Evolutionary conservation across 345 rosid genomes (phyloP).

Genomic region (Salix viminalis): DNA sequence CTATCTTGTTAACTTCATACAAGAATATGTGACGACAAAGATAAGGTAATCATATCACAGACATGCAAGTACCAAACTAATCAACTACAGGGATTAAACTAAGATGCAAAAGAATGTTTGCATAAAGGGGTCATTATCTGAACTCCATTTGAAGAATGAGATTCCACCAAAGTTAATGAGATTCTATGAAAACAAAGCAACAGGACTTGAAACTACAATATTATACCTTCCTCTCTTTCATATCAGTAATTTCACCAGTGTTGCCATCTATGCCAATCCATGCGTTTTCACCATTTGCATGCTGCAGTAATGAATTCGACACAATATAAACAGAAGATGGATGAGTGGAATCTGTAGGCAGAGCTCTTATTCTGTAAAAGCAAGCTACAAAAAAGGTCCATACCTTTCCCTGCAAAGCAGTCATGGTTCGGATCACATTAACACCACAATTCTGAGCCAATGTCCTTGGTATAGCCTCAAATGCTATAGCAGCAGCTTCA

Average conservation of each 20-base stretch:
- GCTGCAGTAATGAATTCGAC: conserved; percentile 37
- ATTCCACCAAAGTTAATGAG: too few relatives aligned
- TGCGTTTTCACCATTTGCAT: conserved; percentile 95
- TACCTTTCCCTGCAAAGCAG: conserved; percentile 90
- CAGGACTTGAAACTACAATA: not conserved
- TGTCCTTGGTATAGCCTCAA: conserved; percentile 92
- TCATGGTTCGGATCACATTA: conserved; percentile 76
- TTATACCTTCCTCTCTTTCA: conserved; percentile 78
- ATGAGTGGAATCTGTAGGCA: not conserved
- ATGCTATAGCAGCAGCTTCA: conserved; percentile 96
- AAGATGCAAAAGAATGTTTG: not conserved
- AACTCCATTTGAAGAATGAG: not conserved
- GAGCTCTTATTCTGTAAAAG: not conserved
- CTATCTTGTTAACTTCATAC: not conserved
- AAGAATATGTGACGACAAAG: not conserved
- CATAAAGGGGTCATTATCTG: not conserved
- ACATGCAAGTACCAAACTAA: not conserved
- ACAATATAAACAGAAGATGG: not conserved
- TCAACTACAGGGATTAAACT: not conserved
- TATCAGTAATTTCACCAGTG: conserved; percentile 82
- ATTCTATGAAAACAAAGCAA: not conserved
- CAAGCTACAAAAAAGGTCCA: not conserved
- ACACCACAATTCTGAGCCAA: conserved; percentile 81
- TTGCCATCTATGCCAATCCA: conserved; percentile 94
- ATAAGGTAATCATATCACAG: not conserved